Conservation (phyloP, 306 rosid species). For the Carpinus fangiana region DNA sequence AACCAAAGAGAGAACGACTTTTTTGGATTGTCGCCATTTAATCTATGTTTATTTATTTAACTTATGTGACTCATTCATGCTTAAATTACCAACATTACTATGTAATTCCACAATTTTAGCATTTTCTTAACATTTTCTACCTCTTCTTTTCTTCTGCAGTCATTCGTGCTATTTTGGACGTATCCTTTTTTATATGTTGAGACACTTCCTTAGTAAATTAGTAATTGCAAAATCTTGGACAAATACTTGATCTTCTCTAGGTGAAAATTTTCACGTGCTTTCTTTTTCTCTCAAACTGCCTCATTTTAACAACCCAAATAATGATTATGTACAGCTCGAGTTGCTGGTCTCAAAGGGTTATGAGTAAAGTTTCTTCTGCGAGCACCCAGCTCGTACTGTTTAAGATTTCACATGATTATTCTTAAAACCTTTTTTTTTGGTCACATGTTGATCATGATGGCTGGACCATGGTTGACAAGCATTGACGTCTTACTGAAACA, state of each 20-base stretch:
- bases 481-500: conserved; percentile 17
- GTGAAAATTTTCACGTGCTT: neutral
- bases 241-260: neutral
- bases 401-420: neutral
- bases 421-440: neutral
- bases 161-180: conserved; percentile 99
- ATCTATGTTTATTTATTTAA: neutral
- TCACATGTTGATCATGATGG: neutral
- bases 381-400: neutral
- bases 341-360: neutral
- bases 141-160: conserved; percentile 56
- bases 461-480: neutral
- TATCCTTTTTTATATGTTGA: conserved; percentile 59
- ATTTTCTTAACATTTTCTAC: conserved; percentile 1
- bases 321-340: neutral
- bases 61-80: neutral
- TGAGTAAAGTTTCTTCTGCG: neutral
- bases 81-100: neutral
- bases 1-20: neutral
- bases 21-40: neutral
- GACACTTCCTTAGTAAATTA: neutral
- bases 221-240: neutral
- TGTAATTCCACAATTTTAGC: neutral
- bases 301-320: conserved; percentile 3
- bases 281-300: neutral